These are phyloP conservation scores for Entelexis sorbosivorans DNA, from an alignment of 1,139 yeast species.

Conservation along the genomic window DNA sequence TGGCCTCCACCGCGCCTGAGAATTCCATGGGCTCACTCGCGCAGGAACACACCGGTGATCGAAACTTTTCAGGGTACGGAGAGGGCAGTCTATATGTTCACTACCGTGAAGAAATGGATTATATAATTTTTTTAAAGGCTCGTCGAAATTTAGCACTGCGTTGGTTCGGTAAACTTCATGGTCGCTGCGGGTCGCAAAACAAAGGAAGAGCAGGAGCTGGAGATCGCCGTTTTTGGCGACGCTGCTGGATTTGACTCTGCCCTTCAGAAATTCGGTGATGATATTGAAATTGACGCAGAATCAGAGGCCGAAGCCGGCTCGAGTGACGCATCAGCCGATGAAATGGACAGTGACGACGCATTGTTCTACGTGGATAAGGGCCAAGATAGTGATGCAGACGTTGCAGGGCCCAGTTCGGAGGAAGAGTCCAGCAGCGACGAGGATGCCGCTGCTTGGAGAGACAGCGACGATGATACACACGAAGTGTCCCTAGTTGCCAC, in stretches of 20 bases:
- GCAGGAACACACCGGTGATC: background rate
- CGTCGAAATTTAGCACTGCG: background rate
- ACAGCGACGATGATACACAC: slow-evolving; percentile 78
- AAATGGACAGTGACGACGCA: slow-evolving; percentile 26
- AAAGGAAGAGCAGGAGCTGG: slow-evolving; percentile 62
- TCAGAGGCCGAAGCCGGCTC: slow-evolving; percentile 1
- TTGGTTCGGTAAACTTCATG: background rate
- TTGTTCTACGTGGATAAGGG: slow-evolving; percentile 32
- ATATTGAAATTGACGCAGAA: slow-evolving; percentile 29
- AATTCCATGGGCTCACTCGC: background rate
- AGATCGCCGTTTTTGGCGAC: slow-evolving; percentile 86
- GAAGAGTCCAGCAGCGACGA: slow-evolving; percentile 33
- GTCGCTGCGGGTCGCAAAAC: background rate
- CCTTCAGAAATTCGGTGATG: slow-evolving; percentile 38
- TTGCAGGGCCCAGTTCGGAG: slow-evolving; percentile 24
- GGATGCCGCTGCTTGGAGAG: slow-evolving; percentile 60
- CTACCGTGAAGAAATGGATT: background rate
- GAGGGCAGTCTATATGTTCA: background rate
- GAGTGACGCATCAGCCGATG: background rate
- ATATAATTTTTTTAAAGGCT: slow-evolving; percentile 18
- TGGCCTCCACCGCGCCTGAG: slow-evolving; percentile 33
- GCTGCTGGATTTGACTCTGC: slow-evolving; percentile 44
- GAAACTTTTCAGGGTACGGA: slow-evolving; percentile 13
- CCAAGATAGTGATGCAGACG: slow-evolving; percentile 27
- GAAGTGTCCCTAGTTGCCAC: slow-evolving; percentile 49